These are phyloP conservation scores for Saururus chinensis DNA, from an alignment of 164 flowering plant species.

Conservation along the genomic window DNA sequence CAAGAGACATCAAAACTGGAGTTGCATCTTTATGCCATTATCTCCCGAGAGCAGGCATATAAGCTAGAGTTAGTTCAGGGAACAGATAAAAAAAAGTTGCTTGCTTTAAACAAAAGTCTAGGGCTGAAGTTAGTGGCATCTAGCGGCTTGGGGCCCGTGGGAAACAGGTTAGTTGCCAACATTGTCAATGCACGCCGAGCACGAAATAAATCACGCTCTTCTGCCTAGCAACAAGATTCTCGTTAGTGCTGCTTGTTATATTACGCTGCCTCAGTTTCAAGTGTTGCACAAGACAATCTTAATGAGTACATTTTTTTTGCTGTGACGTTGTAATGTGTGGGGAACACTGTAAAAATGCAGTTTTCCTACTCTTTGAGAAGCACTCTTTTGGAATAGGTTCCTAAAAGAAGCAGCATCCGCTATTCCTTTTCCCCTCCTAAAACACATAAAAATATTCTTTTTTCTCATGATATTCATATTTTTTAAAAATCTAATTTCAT, in stretches of 20 bases:
- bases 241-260: neutral
- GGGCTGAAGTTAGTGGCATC: constrained; percentile 63
- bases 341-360: neutral
- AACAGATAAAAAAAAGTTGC: constrained; percentile 33
- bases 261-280: neutral
- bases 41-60: constrained; percentile 54
- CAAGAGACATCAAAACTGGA: constrained; percentile 14
- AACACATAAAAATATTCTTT: too few species aligned
- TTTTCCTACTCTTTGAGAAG: neutral
- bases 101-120: constrained; percentile 25
- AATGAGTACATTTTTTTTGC: too few species aligned
- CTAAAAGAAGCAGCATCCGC: too few species aligned
- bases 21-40: constrained; percentile 42
- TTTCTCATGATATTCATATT: too few species aligned
- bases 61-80: constrained; percentile 34
- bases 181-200: constrained; percentile 48
- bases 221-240: neutral
- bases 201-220: constrained; percentile 19
- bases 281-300: neutral
- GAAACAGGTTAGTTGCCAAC: constrained; percentile 30
- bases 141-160: constrained; percentile 32
- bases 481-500: too few species aligned
- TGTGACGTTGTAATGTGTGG: neutral
- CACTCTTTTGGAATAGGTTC: too few species aligned
- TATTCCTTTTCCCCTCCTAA: too few species aligned